A percentile compares a stretch with the other conserved stretches of the same genome.
These are phyloP conservation scores for Nephelium lappaceum DNA, from an alignment of 345 rosid species.

Conservation along the genomic window DNA sequence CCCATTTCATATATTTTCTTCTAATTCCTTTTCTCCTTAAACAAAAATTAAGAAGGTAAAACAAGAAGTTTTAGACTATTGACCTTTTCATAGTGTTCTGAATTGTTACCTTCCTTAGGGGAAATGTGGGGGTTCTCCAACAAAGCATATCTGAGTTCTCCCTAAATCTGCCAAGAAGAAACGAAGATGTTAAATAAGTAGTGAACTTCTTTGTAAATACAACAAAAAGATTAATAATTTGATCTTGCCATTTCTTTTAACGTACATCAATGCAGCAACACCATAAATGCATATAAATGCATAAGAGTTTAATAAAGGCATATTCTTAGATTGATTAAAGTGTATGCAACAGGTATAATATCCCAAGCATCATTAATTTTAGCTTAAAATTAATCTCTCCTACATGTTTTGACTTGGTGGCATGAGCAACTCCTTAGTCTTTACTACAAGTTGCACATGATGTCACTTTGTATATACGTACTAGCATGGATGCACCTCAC, in stretches of 20 bases:
- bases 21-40: neutral
- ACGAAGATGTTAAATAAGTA: neutral
- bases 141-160: slow-evolving; percentile 53
- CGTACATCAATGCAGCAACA: neutral
- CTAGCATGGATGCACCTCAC: neutral
- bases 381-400: neutral
- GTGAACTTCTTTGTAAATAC: neutral
- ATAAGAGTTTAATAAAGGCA: neutral
- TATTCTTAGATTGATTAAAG: neutral
- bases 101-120: slow-evolving; percentile 52
- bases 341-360: neutral
- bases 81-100: neutral
- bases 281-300: neutral
- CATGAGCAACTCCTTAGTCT: neutral
- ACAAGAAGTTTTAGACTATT: neutral
- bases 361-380: neutral
- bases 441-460: neutral
- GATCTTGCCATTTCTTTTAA: neutral
- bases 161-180: slow-evolving; percentile 45
- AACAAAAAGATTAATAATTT: neutral
- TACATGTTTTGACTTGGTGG: neutral
- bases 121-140: slow-evolving; percentile 64
- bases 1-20: neutral
- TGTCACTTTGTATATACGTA: neutral
- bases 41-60: neutral